Evolutionary conservation across 1,139 yeast genomes (phyloP).

Genomic region (Suzukiozyma palmioleophila): DNA sequence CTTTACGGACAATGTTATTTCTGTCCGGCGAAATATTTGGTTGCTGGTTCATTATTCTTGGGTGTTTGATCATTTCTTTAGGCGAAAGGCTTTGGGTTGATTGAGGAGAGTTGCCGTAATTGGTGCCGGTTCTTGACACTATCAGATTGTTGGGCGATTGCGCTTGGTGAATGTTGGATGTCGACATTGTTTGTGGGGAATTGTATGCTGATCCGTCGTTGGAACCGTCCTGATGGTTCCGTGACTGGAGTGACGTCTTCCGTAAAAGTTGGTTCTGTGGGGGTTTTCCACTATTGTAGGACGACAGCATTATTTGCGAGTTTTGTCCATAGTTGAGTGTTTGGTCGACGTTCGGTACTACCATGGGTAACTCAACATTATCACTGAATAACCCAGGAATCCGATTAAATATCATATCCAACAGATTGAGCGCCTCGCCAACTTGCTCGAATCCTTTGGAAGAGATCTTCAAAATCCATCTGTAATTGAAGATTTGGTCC

Average conservation of each 20-base stretch:
- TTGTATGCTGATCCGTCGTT: slow-evolving; percentile 15
- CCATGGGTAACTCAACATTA: slow-evolving; percentile 34
- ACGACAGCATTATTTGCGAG: neutral
- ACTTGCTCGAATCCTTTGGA: slow-evolving; percentile 75
- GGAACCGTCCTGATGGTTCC: slow-evolving; percentile 2
- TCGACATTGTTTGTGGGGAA: slow-evolving; percentile 20
- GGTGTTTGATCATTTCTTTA: slow-evolving; percentile 21
- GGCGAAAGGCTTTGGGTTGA: slow-evolving; percentile 34
- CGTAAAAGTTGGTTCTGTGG: slow-evolving; percentile 6
- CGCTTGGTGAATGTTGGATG: slow-evolving; percentile 10
- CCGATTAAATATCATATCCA: slow-evolving; percentile 61
- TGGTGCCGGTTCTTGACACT: slow-evolving; percentile 14
- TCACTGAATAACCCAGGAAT: slow-evolving; percentile 63
- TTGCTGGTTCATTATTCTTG: slow-evolving; percentile 10
- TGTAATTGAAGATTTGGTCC: slow-evolving; percentile 66
- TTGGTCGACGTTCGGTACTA: neutral
- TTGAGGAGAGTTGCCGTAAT: slow-evolving; percentile 24
- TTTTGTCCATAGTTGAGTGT: neutral
- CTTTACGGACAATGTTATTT: neutral
- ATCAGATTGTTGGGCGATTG: slow-evolving; percentile 7
- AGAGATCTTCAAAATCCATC: slow-evolving; percentile 69
- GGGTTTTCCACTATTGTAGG: slow-evolving; percentile 3
- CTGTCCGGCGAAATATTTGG: slow-evolving; percentile 1
- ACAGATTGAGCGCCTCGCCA: slow-evolving; percentile 59
- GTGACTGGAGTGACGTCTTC: slow-evolving; percentile 3